A percentile compares a stretch with the other conserved stretches of the same genome.
These are phyloP conservation scores for Pisolithus marmoratus DNA, from an alignment of 768 basidiomycete species.

Conservation along the genomic window DNA sequence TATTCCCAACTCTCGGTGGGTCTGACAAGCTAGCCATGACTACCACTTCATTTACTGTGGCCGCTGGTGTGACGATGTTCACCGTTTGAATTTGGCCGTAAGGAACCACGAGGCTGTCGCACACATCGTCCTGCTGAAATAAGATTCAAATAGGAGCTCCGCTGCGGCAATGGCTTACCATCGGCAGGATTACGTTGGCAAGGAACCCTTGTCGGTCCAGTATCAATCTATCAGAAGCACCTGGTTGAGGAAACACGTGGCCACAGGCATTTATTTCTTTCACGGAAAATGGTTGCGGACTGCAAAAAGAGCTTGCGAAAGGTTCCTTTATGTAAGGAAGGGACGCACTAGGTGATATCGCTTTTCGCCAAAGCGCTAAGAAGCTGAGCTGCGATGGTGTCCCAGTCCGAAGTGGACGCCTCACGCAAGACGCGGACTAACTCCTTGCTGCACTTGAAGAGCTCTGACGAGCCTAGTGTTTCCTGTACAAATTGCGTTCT, in stretches of 20 bases:
- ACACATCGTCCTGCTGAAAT: slow-evolving; percentile 36
- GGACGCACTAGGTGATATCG: slow-evolving; percentile 44
- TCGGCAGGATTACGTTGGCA: slow-evolving; percentile 37
- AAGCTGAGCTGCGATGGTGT: slow-evolving; percentile 42
- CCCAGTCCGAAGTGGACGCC: slow-evolving; percentile 45
- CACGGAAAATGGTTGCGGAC: slow-evolving; percentile 56
- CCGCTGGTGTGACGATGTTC: slow-evolving; percentile 20
- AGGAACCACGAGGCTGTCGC: slow-evolving; percentile 46
- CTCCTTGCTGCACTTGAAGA: slow-evolving; percentile 32
- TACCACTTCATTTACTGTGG: slow-evolving; percentile 12
- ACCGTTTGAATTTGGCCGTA: slow-evolving; percentile 31
- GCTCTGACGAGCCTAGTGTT: slow-evolving; percentile 39
- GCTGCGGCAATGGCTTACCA: slow-evolving; percentile 7
- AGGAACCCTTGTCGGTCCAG: slow-evolving; percentile 47
- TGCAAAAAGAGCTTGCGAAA: slow-evolving; percentile 17
- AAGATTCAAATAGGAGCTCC: not conserved
- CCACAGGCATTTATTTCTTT: slow-evolving; percentile 35
- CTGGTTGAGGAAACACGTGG: slow-evolving; percentile 28
- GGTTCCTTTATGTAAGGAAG: not conserved
- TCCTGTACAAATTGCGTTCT: slow-evolving; percentile 45
- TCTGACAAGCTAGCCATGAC: slow-evolving; percentile 29
- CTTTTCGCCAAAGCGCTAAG: slow-evolving; percentile 40
- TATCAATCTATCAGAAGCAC: slow-evolving; percentile 42
- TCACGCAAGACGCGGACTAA: slow-evolving; percentile 38
- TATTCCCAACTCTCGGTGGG: slow-evolving; percentile 36